Conservation (phyloP, 2,329 filamentous ascomycete species). For the Coniochaeta sp. region DNA sequence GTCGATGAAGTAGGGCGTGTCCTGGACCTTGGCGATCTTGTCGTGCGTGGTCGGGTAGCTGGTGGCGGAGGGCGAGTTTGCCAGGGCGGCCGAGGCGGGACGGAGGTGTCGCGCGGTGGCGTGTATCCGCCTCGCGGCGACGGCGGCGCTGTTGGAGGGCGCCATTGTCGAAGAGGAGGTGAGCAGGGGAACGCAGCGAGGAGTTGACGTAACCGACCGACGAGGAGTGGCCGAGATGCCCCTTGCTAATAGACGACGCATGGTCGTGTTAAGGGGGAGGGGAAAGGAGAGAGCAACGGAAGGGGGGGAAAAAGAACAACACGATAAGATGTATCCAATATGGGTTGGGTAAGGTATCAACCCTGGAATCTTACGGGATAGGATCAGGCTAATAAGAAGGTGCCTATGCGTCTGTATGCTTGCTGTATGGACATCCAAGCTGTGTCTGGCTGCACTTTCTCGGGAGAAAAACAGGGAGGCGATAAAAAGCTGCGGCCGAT, state of each 20-base stretch:
- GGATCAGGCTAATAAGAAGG: conserved; percentile 2
- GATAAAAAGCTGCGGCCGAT: not conserved
- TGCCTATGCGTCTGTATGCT: not conserved
- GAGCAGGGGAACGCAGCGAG: not conserved
- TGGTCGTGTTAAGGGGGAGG: conserved; percentile 17
- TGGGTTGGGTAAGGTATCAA: not conserved
- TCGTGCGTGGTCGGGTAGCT: conserved; percentile 67
- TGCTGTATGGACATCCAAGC: not conserved
- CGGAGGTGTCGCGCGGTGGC: conserved; percentile 48
- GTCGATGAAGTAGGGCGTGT: conserved; percentile 77
- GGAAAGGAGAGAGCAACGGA: not conserved
- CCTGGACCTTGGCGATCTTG: conserved; percentile 55
- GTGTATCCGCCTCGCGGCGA: conserved; percentile 46
- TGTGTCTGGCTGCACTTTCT: not conserved
- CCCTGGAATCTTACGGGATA: not conserved
- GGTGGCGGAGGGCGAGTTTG: conserved; percentile 40
- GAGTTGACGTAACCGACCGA: conserved; percentile 17
- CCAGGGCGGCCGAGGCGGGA: conserved; percentile 30
- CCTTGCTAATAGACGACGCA: conserved; percentile 39
- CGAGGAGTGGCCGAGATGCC: conserved; percentile 26
- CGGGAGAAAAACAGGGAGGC: not conserved
- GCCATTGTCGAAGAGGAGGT: conserved; percentile 20
- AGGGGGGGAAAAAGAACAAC: not conserved
- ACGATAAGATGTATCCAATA: too few species aligned
- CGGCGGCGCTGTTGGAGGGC: conserved; percentile 21